Percentiles rank a stretch among this genome's conserved stretches.
Conservation (phyloP, 2,329 filamentous ascomycete species). For the Aschersonia sp. region DNA sequence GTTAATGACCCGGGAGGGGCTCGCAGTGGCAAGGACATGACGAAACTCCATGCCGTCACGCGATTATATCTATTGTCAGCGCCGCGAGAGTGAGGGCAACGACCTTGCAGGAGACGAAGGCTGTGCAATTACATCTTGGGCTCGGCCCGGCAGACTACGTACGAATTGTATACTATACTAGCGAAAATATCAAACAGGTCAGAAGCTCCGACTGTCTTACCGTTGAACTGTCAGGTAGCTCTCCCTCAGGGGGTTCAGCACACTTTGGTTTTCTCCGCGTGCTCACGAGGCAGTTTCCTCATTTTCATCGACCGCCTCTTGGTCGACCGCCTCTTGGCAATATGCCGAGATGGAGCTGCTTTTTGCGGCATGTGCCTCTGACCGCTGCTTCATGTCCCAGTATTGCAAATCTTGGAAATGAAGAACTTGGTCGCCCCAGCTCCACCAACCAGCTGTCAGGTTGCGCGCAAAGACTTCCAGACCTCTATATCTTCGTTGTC, state of each 20-base stretch:
- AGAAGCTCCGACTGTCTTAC: too few species aligned
- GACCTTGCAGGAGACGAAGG: too few species aligned
- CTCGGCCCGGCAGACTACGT: too few species aligned
- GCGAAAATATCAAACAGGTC: too few species aligned
- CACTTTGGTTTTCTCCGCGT: too few species aligned
- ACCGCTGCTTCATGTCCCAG: constrained; percentile 21
- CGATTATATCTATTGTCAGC: not conserved
- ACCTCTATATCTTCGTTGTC: constrained; percentile 31
- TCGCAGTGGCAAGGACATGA: constrained; percentile 9
- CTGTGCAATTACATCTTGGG: too few species aligned
- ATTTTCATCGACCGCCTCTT: too few species aligned
- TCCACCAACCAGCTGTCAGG: constrained; percentile 62
- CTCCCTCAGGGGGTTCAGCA: too few species aligned
- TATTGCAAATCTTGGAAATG: constrained; percentile 48
- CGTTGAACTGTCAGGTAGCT: too few species aligned
- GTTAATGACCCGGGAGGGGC: constrained; percentile 11
- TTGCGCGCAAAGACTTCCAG: constrained; percentile 69
- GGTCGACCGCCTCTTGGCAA: too few species aligned
- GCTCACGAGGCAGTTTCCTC: too few species aligned
- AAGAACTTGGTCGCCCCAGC: constrained; percentile 62
- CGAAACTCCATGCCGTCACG: not conserved
- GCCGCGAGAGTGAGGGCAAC: not conserved
- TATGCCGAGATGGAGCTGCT: not conserved
- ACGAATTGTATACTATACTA: too few species aligned
- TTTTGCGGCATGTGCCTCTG: not conserved